Conservation (phyloP, 2,329 filamentous ascomycete species). For the Trichoderma atrobrunneum region DNA sequence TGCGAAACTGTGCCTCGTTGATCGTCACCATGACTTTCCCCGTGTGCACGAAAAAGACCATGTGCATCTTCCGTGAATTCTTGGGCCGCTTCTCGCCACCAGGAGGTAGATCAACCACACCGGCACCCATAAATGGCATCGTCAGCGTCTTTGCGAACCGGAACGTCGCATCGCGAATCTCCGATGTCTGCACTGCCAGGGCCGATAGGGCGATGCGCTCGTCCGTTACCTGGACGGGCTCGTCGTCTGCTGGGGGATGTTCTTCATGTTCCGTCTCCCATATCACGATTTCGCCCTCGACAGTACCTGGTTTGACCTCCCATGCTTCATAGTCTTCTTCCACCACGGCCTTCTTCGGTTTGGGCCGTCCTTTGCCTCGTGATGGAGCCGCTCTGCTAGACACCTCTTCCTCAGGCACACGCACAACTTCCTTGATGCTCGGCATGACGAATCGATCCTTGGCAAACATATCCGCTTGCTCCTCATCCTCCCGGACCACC, state of each 20-base stretch:
- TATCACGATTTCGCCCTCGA: slow-evolving; percentile 60
- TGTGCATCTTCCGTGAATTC: slow-evolving; percentile 93
- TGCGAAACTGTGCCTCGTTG: slow-evolving; percentile 72
- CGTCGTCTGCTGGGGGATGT: slow-evolving; percentile 52
- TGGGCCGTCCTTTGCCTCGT: slow-evolving; percentile 29
- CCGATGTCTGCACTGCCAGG: slow-evolving; percentile 54
- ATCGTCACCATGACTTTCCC: slow-evolving; percentile 81
- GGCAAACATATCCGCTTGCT: slow-evolving; percentile 46
- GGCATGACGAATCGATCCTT: slow-evolving; percentile 55
- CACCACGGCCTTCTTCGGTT: slow-evolving; percentile 36
- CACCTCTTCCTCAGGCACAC: slow-evolving; percentile 59
- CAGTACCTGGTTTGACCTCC: slow-evolving; percentile 64
- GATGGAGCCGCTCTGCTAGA: slow-evolving; percentile 24
- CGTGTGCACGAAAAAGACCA: slow-evolving; percentile 88
- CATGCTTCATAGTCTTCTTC: slow-evolving; percentile 64
- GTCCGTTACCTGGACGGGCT: slow-evolving; percentile 52
- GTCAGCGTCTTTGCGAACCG: slow-evolving; percentile 85
- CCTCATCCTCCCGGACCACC: slow-evolving; percentile 65
- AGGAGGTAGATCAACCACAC: slow-evolving; percentile 83
- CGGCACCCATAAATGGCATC: slow-evolving; percentile 81
- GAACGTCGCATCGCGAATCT: slow-evolving; percentile 68
- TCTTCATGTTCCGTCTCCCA: slow-evolving; percentile 61
- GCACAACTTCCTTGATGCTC: slow-evolving; percentile 73
- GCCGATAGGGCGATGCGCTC: slow-evolving; percentile 57
- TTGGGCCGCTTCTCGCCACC: slow-evolving; percentile 83